A percentile compares a stretch with the other conserved stretches of the same genome.
Conservation (phyloP, 192 early-diverging fungal species). For the Backusella liffmaniae region DNA sequence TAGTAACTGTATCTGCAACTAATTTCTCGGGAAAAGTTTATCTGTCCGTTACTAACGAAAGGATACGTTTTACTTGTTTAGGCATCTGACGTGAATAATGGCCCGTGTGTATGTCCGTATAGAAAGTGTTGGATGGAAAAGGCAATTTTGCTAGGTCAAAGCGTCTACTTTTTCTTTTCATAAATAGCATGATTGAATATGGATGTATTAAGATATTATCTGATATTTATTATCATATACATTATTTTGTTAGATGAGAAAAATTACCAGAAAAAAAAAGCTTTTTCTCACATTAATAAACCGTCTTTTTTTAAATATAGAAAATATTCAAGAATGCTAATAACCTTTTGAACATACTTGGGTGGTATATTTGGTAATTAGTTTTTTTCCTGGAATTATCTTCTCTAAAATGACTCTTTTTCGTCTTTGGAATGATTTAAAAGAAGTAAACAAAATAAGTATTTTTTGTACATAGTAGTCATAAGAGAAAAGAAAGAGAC, state of each 20-base stretch:
- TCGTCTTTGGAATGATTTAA: neutral
- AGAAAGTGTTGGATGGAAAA: neutral
- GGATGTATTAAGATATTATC: neutral
- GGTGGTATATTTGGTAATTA: neutral
- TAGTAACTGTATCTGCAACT: neutral
- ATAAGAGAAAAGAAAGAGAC: too few species aligned
- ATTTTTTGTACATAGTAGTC: too few species aligned
- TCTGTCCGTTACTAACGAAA: neutral
- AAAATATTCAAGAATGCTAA: neutral
- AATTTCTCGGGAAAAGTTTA: neutral
- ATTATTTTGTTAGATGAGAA: too few species aligned
- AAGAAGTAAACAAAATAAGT: too few species aligned
- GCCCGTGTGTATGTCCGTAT: neutral
- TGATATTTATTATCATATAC: neutral
- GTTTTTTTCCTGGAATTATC: neutral
- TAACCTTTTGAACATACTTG: neutral
- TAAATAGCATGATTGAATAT: neutral
- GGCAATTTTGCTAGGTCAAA: neutral
- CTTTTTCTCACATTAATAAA: neutral
- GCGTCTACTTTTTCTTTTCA: neutral
- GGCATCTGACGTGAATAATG: neutral
- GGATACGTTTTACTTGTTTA: neutral
- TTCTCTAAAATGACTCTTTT: neutral
- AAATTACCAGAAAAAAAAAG: neutral
- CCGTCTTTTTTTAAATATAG: neutral